Percentiles rank a stretch among this genome's conserved stretches.
Evolutionary conservation across 164 flowering plant genomes (phyloP).

Genomic region (Magnolia sinica): DNA sequence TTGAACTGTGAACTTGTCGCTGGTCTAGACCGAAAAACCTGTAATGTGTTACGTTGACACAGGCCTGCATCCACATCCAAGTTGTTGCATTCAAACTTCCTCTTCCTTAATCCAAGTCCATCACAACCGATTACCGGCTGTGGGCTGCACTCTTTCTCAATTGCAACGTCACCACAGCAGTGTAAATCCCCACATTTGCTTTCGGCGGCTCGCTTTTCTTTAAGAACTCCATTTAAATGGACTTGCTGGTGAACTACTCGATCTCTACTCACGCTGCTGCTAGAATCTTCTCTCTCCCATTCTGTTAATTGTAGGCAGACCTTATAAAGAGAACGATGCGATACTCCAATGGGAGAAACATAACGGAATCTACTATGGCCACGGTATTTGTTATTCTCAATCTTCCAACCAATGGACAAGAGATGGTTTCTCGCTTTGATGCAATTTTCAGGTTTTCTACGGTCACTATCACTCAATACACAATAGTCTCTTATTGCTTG

Average conservation of each 20-base stretch:
- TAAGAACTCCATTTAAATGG: neutral
- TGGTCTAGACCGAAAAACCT: slow-evolving; percentile 11
- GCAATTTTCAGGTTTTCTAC: neutral
- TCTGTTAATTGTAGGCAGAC: neutral
- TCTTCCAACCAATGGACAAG: slow-evolving; percentile 7
- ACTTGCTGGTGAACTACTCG: neutral
- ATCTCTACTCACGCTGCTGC: neutral
- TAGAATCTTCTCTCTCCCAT: neutral
- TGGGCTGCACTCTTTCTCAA: neutral
- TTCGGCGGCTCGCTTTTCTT: neutral
- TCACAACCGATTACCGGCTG: neutral
- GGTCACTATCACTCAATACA: neutral
- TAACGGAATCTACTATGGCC: neutral
- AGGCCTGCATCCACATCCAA: neutral
- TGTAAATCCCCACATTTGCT: neutral
- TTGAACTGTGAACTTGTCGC: slow-evolving; percentile 9
- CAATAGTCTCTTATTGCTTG: slow-evolving; percentile 35
- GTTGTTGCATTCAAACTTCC: neutral
- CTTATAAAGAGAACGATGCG: neutral
- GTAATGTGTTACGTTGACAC: neutral
- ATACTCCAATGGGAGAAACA: neutral
- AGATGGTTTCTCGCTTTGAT: neutral
- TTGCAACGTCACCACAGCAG: neutral
- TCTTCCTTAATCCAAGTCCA: neutral
- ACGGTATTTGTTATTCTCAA: neutral